Conservation (phyloP, 306 rosid genomes). For the Alnus glutinosa region DNA sequence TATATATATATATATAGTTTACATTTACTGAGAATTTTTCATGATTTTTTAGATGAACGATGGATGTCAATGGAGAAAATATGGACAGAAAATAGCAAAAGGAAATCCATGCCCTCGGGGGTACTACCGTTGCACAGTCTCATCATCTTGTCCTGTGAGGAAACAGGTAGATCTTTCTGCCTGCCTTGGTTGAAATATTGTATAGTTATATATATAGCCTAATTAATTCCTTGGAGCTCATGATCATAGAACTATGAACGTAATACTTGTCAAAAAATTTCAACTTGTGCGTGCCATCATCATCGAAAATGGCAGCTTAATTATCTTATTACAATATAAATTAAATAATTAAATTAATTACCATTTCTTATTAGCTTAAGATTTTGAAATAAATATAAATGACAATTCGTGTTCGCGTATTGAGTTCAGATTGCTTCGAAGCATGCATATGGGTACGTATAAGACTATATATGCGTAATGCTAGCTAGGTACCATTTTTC, state of each 20-base stretch:
- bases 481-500: too few relatives aligned
- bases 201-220: neutral
- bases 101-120: conserved; percentile 88
- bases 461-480: too few relatives aligned
- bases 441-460: too few relatives aligned
- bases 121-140: conserved; percentile 71
- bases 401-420: too few relatives aligned
- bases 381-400: too few relatives aligned
- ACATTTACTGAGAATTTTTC: neutral
- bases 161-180: conserved; percentile 52
- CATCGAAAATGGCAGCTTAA: neutral
- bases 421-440: too few relatives aligned
- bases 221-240: neutral
- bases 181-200: neutral
- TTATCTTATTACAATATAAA: too few relatives aligned
- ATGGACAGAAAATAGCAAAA: conserved; percentile 82
- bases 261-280: neutral
- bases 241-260: neutral
- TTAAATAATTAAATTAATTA: too few relatives aligned
- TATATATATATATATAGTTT: neutral
- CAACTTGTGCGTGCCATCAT: neutral
- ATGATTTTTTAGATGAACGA: conserved; percentile 54
- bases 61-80: conserved; percentile 91
- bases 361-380: too few relatives aligned
- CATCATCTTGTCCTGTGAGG: conserved; percentile 67